Conservation (phyloP, 2,329 filamentous ascomycete genomes). For the Talaromyces piceae region DNA sequence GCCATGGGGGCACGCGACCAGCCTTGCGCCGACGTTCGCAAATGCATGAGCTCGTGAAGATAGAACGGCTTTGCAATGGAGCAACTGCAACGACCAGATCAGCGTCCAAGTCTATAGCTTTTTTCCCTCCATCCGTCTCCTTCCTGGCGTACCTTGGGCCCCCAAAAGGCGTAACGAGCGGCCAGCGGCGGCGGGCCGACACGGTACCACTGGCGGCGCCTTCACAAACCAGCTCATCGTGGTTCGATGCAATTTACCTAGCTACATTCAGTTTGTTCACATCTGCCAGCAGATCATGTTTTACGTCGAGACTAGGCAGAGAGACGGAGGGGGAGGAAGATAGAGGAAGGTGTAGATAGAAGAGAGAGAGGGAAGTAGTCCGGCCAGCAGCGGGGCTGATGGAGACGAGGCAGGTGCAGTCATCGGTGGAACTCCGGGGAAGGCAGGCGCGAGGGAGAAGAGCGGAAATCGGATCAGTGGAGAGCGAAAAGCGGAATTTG, state of each 20-base stretch:
- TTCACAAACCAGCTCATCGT: constrained; percentile 11
- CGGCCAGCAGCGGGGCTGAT: neutral
- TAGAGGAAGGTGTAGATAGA: neutral
- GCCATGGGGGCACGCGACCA: neutral
- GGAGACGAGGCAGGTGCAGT: neutral
- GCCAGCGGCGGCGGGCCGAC: neutral
- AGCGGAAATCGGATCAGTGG: neutral
- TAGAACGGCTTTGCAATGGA: neutral
- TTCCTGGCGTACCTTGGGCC: constrained; percentile 1
- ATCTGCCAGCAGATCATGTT: constrained; percentile 2
- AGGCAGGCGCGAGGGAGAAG: no score
- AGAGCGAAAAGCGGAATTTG: constrained; percentile 2
- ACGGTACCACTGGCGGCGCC: constrained; percentile 6
- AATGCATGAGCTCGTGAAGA: neutral
- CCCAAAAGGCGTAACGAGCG: constrained; percentile 1
- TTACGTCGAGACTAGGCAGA: neutral
- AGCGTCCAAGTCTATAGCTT: neutral
- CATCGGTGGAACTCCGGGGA: neutral
- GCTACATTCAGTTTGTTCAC: neutral
- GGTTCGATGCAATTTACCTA: neutral
- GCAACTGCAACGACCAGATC: neutral
- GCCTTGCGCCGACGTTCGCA: neutral
- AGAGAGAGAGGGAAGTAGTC: neutral
- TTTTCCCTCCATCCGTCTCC: neutral
- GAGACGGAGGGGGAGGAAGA: neutral